Evolutionary conservation across 2,329 filamentous ascomycete species (phyloP), one percentile per base, ranked within the genome.

Genomic region (Talaromyces sp.): DNA sequence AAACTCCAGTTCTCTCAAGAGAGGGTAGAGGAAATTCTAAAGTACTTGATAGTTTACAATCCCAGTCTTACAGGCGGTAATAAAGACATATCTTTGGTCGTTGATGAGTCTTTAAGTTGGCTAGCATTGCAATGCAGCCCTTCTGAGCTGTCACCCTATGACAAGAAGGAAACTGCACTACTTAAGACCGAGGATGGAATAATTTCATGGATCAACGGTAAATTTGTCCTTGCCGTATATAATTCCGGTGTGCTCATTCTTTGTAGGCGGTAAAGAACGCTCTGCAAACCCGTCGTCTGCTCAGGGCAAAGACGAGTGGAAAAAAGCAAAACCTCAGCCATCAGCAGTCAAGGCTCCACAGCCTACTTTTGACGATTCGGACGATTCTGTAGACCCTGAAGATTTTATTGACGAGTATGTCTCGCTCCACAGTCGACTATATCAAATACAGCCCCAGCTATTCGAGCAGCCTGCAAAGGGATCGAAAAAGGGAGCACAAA

Each of bases 41-140:
- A 84, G 65, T 80, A 89, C 69, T 81, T 91, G 51, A 75, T 93
- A 59, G 82, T 87, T 49, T 87, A 89, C 65, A 86, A 86, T 29
- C 82, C 86, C 31, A 86, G 86, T 63, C 82, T 88, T 58, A 69
- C 78, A 24, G 69, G 62, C 11, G 77, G 78, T 21, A 80, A 74
- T 62, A 88, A 86, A 66, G 89, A 91, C 64, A 82, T 82, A 50
- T 83, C 92, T 14, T 96, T 91, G 90, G 92, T 93, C 10, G 78
- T 98, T 38, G 89, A 96, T 63, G 93, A 96, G 75, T 87, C 90
- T 27, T 74, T 99, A 21, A 91, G 97, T 67, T 96, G 92, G 91
- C 82, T 98, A 58, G 90, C 91, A n/a, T 80, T 90, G 65, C 85
- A 95, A 70, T 90, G 88, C 67, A 77, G 82, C 14, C 77, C 81